These are phyloP conservation scores for Leccinum imitatum DNA, from an alignment of 768 basidiomycete genomes.

Conservation along the genomic window DNA sequence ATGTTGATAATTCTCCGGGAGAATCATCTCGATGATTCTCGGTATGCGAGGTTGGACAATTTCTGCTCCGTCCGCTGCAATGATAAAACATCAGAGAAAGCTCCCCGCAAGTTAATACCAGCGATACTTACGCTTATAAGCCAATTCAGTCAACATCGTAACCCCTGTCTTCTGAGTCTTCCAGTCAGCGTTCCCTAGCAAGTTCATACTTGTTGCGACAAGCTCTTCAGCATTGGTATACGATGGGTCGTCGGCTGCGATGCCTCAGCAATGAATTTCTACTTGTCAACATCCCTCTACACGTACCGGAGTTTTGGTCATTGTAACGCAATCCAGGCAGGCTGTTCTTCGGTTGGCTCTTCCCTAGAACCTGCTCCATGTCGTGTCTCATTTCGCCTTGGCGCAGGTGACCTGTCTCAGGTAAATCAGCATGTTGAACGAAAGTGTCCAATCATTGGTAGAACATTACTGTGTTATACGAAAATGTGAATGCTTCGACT, in stretches of 20 bases:
- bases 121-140: constrained; percentile 15
- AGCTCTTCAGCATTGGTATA: constrained; percentile 14
- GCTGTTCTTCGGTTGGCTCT: constrained; percentile 13
- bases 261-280: background rate
- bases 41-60: background rate
- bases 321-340: constrained; percentile 24
- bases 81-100: background rate
- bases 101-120: background rate
- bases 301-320: constrained; percentile 13
- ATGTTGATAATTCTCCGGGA: constrained; percentile 4
- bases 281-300: no score
- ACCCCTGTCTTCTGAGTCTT: constrained; percentile 23
- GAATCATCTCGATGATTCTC: background rate
- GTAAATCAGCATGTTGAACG: background rate
- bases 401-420: constrained; percentile 11
- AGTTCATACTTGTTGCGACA: constrained; percentile 9
- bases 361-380: constrained; percentile 17
- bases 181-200: constrained; percentile 11
- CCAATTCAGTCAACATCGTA: constrained; percentile 21
- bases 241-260: constrained; percentile 1
- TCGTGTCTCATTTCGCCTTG: constrained; percentile 10
- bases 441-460: background rate
- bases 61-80: background rate
- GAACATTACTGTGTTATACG: no score
- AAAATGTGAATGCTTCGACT: constrained; percentile 7